These are phyloP conservation scores for Paraphaeosphaeria minitans DNA, from an alignment of 2,329 filamentous ascomycete species.

Conservation along the genomic window DNA sequence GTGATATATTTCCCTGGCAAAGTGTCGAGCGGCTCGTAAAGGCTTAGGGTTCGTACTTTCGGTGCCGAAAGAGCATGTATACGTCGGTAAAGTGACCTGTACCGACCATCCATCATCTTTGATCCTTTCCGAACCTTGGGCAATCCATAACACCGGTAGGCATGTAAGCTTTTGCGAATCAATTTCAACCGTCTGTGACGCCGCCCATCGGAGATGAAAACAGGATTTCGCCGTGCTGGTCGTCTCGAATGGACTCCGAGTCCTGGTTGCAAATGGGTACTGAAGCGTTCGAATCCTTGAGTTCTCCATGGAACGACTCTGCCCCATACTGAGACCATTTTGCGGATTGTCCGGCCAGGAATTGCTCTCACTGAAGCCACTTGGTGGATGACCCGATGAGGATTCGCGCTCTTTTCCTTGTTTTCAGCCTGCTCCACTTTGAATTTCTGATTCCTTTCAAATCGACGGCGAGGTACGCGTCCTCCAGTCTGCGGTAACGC, in stretches of 20 bases:
- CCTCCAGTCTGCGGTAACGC: background rate
- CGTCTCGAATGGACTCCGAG: background rate
- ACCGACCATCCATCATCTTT: conserved; percentile 28
- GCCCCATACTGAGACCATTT: background rate
- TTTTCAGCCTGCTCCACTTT: background rate
- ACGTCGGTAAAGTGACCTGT: conserved; percentile 35
- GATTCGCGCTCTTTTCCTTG: background rate
- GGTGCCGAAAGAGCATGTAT: conserved; percentile 21
- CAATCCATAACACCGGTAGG: background rate
- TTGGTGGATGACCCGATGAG: background rate
- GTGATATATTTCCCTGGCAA: background rate
- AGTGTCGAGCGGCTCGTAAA: conserved; percentile 1
- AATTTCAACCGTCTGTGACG: background rate
- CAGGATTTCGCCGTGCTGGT: background rate
- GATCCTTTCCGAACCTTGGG: background rate
- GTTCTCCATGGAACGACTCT: background rate
- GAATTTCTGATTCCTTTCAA: background rate
- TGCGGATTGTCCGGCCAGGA: background rate
- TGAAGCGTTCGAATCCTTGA: background rate
- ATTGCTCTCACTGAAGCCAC: background rate
- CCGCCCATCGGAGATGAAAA: background rate
- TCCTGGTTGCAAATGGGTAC: background rate
- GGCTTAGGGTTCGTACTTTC: background rate
- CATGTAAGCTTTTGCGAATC: background rate
- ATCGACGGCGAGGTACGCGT: background rate